phyloP scores from a whole-genome alignment of 257 asterid species.

The Solanum lycopersicoides region DNA sequence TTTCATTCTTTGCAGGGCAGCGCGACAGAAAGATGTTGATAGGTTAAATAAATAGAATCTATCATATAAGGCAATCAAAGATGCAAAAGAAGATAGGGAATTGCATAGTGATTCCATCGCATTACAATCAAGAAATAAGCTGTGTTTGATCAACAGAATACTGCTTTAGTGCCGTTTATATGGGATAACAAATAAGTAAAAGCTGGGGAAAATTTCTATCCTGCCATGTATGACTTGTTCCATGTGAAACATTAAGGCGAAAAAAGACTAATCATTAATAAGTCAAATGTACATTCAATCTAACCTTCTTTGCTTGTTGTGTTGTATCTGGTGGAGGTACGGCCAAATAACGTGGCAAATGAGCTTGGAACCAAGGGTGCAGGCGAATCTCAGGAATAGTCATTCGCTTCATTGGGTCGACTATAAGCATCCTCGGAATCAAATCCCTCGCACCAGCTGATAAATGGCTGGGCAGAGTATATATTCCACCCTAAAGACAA shows the following conservation, averaged over 20 bases:
- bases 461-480: slow-evolving; percentile 92
- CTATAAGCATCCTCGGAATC: slow-evolving; percentile 89
- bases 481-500: slow-evolving; percentile 69
- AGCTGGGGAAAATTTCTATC: not conserved
- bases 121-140: not conserved
- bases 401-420: slow-evolving; percentile 87
- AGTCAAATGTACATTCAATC: not conserved
- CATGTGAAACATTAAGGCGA: not conserved
- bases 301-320: slow-evolving; percentile 90
- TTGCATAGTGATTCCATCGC: not conserved
- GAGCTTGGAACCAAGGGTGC: slow-evolving; percentile 90
- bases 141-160: not conserved
- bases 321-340: slow-evolving; percentile 85
- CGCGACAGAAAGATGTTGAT: not conserved
- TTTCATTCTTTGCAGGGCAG: not conserved
- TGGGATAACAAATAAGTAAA: not conserved
- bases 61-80: not conserved
- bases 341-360: slow-evolving; percentile 82
- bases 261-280: not conserved
- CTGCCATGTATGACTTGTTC: not conserved
- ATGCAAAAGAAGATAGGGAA: not conserved
- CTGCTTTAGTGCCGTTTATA: not conserved
- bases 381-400: slow-evolving; percentile 86
- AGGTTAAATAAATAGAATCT: not conserved
- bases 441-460: slow-evolving; percentile 83